Evolutionary conservation across 768 basidiomycete species (phyloP), one percentile per base, ranked within the genome.

Genomic region (Gelatoporia subvermispora): DNA sequence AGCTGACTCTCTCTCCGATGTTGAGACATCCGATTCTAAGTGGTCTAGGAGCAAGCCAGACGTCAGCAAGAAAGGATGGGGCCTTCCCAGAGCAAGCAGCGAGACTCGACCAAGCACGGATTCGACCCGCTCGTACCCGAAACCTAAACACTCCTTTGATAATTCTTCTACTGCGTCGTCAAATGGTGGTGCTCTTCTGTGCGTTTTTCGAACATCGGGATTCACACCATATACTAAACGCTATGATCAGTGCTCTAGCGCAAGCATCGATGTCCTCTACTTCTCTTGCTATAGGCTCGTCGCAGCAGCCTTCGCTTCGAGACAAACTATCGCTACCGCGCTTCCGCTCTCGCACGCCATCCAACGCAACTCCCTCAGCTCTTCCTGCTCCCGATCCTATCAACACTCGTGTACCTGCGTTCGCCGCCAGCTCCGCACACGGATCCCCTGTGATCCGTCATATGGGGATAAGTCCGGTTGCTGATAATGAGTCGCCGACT

Each of bases 51-150:
- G 61, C 50, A 57, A 62, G 51, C 57, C 63, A 10, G 72, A 73
- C 51, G 63, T 48, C 41, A 56, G 70, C 58, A 74, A 71, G 52
- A 78, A 74, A 56, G 70, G 70, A 22, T 67, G 78, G 53, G 70
- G 72, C 45, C 70, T 76, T 54, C 65, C 52, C 53, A 55, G 47
- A 31, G 69, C 72, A 15, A 70, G 72, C 42, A 64, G 63, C 41
- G 60, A 64, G 18, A 65, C 70, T 46, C 74, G 85, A 49, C 82
- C 79, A n/a, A 88, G 85, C 52, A 68, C 65, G 35, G 87, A 89
- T 41, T 89, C 85, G 9, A 62, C 63, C 47, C 72, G 74, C 49
- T 83, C 84, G 16, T 43, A 53, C 71, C 43, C 70, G 37, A 73
- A 70, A 38, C 68, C 72, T 22, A 82, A 82, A 56, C 68, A 71